Base-by-base conservation (phyloP, 441 rosid genomes). In the Eruca vesicaria region DNA sequence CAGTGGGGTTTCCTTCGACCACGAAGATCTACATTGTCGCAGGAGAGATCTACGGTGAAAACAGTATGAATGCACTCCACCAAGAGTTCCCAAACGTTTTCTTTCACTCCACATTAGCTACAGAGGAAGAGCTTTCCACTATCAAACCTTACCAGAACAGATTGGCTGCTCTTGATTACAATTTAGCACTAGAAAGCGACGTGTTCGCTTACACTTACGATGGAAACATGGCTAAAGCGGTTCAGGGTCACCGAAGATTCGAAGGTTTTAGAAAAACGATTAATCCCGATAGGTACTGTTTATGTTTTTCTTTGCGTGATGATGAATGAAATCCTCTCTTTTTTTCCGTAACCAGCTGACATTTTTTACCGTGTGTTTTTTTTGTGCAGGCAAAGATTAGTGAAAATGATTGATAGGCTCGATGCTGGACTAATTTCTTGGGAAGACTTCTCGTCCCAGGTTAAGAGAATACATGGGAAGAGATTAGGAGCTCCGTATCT, bases 221-320 rank as follows among this genome's bases (percentile, higher is more conserved):
- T 75, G 94, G 91, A 7, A 85, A 88, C 74, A 89, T 91, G 97
- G 97, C 91, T 0, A 89, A 84, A 73, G 93, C 92, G 0, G 94
- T 86, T 8, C 81, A 79, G 3, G 94, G 94, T 3, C 94, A 88
- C 18, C 76, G 91, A 53, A 82, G 76, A 68, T 86, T 86, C 41
- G 84, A 86, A 80, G 92, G 97, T 32, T 89, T 86, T 50, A 72
- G 85, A 59, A 86, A 86, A 77, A 84, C 91, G 16, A 86, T 91
- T 50, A 85, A 71, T 57, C 91, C 93, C 7, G 84, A 87, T 76
- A 90, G 82, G 95, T 86, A 79, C 0, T 56, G n/a, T 38, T 61
- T 62, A 8, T 78, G 11, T 72, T 50, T 72, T 50, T 52, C 58
- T 31, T 57, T 61, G 59, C 15, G 29, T 20, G 18, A 57, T 67